phyloP scores from a whole-genome alignment of 2,329 filamentous ascomycete genomes.

The Colletotrichum lindemuthianum region DNA sequence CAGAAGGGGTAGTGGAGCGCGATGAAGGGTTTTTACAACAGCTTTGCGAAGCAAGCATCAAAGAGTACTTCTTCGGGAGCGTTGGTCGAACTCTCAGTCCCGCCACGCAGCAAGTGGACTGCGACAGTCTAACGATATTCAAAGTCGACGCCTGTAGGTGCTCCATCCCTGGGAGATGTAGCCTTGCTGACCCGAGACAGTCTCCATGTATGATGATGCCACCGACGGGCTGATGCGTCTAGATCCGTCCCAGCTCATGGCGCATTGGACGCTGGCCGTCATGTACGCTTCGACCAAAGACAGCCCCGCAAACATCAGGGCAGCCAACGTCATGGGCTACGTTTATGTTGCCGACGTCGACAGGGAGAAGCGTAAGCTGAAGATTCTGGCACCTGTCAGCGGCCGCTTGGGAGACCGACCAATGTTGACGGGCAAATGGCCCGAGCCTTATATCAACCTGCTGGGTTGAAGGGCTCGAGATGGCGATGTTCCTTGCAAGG shows the following conservation, averaged over 20 bases:
- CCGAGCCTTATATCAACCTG: slow-evolving; percentile 83
- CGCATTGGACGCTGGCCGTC: slow-evolving; percentile 86
- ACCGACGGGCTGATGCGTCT: slow-evolving; percentile 67
- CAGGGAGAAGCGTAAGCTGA: slow-evolving; percentile 81
- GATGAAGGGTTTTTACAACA: slow-evolving; percentile 79
- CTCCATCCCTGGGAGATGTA: background rate
- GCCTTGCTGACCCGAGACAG: slow-evolving; percentile 35
- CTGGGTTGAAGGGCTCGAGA: slow-evolving; percentile 57
- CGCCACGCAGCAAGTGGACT: slow-evolving; percentile 86
- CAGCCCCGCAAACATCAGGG: slow-evolving; percentile 75
- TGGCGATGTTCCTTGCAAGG: too few relatives aligned
- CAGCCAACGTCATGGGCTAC: slow-evolving; percentile 89
- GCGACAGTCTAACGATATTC: slow-evolving; percentile 79
- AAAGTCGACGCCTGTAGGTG: slow-evolving; percentile 69
- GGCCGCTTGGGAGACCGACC: slow-evolving; percentile 83
- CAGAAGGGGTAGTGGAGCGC: slow-evolving; percentile 83
- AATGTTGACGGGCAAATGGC: slow-evolving; percentile 86
- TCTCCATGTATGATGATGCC: slow-evolving; percentile 44
- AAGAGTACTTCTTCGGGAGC: slow-evolving; percentile 95
- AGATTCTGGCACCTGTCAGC: slow-evolving; percentile 84
- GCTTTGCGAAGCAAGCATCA: slow-evolving; percentile 79
- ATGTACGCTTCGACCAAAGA: slow-evolving; percentile 80
- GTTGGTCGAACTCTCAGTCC: slow-evolving; percentile 81
- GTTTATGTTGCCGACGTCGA: slow-evolving; percentile 94
- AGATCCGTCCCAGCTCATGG: slow-evolving; percentile 72